A percentile compares a stretch with the other conserved stretches of the same genome.
Evolutionary conservation across 179 eudicot genomes (phyloP).

Genomic region (Silene vulgaris): DNA sequence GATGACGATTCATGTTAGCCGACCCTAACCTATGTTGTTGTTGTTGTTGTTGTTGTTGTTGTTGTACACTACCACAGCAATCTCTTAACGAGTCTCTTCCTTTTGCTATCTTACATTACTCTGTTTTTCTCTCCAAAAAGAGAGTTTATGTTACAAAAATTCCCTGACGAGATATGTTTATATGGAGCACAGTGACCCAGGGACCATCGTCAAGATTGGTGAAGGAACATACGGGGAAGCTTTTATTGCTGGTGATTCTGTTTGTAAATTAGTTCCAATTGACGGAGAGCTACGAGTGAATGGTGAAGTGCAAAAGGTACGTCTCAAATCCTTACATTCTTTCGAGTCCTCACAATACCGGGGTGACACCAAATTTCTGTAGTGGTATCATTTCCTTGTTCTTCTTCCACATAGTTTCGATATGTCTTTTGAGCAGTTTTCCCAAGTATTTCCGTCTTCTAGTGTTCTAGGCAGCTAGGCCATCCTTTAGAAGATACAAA

Average conservation of each 20-base stretch:
- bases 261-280: slow-evolving; percentile 90
- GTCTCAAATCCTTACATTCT: slow-evolving; percentile 4
- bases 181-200: slow-evolving; percentile 46
- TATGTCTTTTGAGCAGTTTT: slow-evolving; percentile 13
- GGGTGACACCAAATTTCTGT: not conserved
- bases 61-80: not conserved
- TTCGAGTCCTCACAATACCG: not conserved
- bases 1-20: too few relatives aligned
- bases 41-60: too few relatives aligned
- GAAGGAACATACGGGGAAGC: slow-evolving; percentile 99
- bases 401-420: not conserved
- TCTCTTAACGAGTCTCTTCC: slow-evolving; percentile 3
- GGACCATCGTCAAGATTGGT: slow-evolving; percentile 72
- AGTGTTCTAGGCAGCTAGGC: not conserved
- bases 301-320: slow-evolving; percentile 97
- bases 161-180: slow-evolving; percentile 19
- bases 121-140: not conserved
- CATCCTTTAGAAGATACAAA: not conserved
- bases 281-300: slow-evolving; percentile 81
- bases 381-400: not conserved
- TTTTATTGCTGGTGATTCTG: slow-evolving; percentile 65
- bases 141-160: not conserved
- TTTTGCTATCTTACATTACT: slow-evolving; percentile 1
- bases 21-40: too few relatives aligned
- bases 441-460: not conserved